phyloP scores from a whole-genome alignment of 371 early-diverging fungal genomes.

The Mucor indicus region DNA sequence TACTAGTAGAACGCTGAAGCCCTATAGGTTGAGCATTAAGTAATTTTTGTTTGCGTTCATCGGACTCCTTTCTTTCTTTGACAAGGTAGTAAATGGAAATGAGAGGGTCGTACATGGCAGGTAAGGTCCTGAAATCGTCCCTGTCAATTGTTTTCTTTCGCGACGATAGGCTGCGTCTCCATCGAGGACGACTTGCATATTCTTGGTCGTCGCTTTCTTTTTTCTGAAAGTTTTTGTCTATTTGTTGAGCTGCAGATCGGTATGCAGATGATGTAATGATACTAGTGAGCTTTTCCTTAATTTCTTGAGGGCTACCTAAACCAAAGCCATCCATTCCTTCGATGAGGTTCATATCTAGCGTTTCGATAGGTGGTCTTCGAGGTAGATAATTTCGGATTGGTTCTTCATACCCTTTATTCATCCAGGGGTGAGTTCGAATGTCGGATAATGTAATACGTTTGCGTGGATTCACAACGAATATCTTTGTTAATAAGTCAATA shows the following conservation, averaged over 20 bases:
- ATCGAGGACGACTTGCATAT: conserved; percentile 10
- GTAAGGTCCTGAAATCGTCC: conserved; percentile 40
- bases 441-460: conserved; percentile 59
- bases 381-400: conserved; percentile 12
- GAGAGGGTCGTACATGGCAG: conserved; percentile 62
- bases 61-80: conserved; percentile 59
- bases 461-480: conserved; percentile 62
- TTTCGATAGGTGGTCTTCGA: conserved; percentile 24
- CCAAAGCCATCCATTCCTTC: conserved; percentile 51
- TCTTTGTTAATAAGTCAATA: conserved; percentile 57
- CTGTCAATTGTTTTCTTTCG: neutral
- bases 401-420: conserved; percentile 60
- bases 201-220: conserved; percentile 18
- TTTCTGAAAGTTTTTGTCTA: conserved; percentile 29
- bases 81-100: conserved; percentile 88
- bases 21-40: conserved; percentile 2
- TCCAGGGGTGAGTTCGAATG: conserved; percentile 69
- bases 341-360: conserved; percentile 34
- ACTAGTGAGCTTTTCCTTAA: conserved; percentile 22
- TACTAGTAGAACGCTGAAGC: neutral
- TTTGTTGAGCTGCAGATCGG: conserved; percentile 29
- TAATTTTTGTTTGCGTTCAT: conserved; percentile 25
- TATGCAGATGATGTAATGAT: conserved; percentile 33
- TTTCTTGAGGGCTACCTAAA: conserved; percentile 30
- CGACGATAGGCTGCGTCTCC: conserved; percentile 15